phyloP scores from a whole-genome alignment of 2,329 filamentous ascomycete species.

The Trichoderma sp. region DNA sequence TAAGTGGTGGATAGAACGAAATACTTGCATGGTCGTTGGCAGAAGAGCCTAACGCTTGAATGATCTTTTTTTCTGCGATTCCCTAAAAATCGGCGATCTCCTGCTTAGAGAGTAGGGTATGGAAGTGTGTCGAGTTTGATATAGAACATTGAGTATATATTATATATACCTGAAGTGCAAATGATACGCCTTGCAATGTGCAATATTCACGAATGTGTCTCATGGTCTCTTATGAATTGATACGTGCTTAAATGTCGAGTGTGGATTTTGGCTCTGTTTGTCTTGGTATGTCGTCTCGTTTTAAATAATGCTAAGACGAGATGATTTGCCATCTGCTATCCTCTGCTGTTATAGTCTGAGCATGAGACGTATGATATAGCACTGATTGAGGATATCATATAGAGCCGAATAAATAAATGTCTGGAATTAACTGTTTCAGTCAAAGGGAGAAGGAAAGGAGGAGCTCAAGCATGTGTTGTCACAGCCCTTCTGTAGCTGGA shows the following conservation, averaged over 20 bases:
- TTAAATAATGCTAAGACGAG: background rate
- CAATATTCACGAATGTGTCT: background rate
- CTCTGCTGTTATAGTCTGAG: too few relatives aligned
- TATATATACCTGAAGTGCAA: background rate
- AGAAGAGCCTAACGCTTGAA: conserved; percentile 5
- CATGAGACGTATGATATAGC: too few relatives aligned
- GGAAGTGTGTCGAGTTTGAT: background rate
- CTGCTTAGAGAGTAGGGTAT: background rate
- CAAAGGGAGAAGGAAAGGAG: background rate
- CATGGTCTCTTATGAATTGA: background rate
- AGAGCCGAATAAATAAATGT: background rate
- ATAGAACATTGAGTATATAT: conserved; percentile 5
- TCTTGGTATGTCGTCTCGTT: background rate
- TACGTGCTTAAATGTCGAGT: background rate
- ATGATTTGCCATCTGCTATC: too few relatives aligned
- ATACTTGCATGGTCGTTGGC: background rate
- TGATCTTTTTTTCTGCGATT: conserved; percentile 6
- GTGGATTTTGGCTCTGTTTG: background rate
- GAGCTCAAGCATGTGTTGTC: background rate
- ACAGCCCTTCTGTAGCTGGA: background rate
- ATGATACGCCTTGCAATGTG: background rate
- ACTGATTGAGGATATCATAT: too few relatives aligned
- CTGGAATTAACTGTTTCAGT: background rate
- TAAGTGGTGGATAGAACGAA: background rate
- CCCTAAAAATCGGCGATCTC: conserved; percentile 8